Base-by-base conservation (phyloP, 768 basidiomycete genomes). In the Collybiopsis confluens region DNA sequence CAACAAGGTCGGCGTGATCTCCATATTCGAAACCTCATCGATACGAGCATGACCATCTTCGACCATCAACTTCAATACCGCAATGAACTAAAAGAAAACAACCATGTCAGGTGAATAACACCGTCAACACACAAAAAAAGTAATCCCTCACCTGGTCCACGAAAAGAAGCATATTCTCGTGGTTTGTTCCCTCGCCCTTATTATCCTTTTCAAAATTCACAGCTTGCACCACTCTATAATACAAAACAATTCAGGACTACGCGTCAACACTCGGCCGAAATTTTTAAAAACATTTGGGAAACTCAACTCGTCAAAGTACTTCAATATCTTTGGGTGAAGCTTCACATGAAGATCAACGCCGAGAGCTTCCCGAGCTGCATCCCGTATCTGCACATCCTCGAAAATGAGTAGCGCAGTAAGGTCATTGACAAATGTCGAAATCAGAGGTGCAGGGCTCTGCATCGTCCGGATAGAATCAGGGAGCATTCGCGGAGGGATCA, bases 341-440 rank as follows among this genome's bases (percentile, higher is more conserved):
- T 79, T 75, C 24, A 86, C 83, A 56, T 83, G 86, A 18, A 95
- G 73, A 61, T 97, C 93, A 13, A 75, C 73, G 2, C 92, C 91
- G 16, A 97, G 68, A 0, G 91, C 90, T 52, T 92, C 91, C 58
- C 83, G 79, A 2, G 88, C 88, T 10, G 83, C 75, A 60, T 96
- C 89, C n/a, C 92, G 81, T 33, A 88, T 79, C 41, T 80, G 75
- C 5, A 82, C 73, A 47, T 81, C 78, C 11, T 83, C 79, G n/a
- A 75, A 71, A 16, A 88, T 71, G 42, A 95, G 70, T 38, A 88
- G 71, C 35, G 80, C 80, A n/a, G 90, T 85, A 27, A 90, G 73
- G 48, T 83, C 80, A 3, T 72, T 74, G 21, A 92, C 74, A 65
- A 92, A 92, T 41, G 69, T 72, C n/a, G 76, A 75, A 23, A 90